These are phyloP conservation scores for Pelargonium nanum DNA, from an alignment of 345 rosid species.

Conservation along the genomic window DNA sequence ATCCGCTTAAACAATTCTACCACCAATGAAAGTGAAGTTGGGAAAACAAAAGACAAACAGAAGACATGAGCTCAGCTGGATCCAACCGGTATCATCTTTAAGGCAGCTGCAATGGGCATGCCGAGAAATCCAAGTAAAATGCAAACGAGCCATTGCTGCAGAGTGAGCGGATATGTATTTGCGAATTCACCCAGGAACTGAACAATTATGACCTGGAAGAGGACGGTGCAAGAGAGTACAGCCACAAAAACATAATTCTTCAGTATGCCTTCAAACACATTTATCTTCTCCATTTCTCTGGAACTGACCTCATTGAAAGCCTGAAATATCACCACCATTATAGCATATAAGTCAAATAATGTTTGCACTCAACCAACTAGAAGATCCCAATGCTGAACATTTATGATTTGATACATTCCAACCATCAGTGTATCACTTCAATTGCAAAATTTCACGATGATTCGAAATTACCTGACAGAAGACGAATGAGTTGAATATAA, in stretches of 20 bases:
- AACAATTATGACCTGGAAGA: constrained; percentile 59
- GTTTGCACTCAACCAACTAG: too few relatives aligned
- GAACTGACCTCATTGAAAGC: constrained; percentile 76
- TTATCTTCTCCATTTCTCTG: constrained; percentile 66
- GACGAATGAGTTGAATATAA: constrained; percentile 76
- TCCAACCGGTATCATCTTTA: constrained; percentile 65
- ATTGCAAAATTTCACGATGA: too few relatives aligned
- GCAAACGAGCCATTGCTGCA: constrained; percentile 68
- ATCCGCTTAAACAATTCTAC: not conserved
- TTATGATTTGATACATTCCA: too few relatives aligned
- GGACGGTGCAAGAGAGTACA: constrained; percentile 43
- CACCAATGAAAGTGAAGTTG: not conserved
- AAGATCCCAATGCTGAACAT: too few relatives aligned
- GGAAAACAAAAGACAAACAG: not conserved
- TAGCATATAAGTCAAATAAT: too few relatives aligned
- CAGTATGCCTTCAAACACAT: constrained; percentile 59
- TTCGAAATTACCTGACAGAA: constrained; percentile 72
- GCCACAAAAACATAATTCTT: constrained; percentile 50
- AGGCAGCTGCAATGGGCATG: constrained; percentile 82
- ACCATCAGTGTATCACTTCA: too few relatives aligned
- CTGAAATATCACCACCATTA: constrained; percentile 15
- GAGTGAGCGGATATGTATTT: constrained; percentile 58
- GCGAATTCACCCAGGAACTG: constrained; percentile 63
- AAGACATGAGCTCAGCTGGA: constrained; percentile 16
- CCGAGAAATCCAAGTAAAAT: constrained; percentile 77